Conservation (phyloP, 257 asterid genomes). For the Ajuga chamaepitys region DNA sequence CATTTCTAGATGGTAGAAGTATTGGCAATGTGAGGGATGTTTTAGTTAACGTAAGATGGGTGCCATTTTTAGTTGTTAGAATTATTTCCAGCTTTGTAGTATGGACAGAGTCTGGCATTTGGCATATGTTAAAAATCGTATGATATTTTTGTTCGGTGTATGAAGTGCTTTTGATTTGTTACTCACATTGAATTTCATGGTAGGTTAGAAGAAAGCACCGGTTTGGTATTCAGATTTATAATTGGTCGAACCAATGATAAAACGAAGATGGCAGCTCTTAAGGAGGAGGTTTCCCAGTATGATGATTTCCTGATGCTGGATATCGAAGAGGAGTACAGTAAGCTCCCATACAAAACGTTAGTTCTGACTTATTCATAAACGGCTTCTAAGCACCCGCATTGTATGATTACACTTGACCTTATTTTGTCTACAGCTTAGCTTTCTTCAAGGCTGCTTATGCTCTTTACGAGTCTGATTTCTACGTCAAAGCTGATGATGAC, state of each 20-base stretch:
- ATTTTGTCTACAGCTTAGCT: conserved; percentile 57
- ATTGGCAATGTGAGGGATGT: too few relatives aligned
- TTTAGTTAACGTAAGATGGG: not conserved
- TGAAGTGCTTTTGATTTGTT: conserved; percentile 8
- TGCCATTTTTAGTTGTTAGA: not conserved
- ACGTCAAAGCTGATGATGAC: conserved; percentile 98
- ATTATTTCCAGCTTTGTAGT: not conserved
- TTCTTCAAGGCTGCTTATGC: conserved; percentile 97
- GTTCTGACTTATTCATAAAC: conserved; percentile 31
- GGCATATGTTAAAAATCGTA: not conserved
- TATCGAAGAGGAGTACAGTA: conserved; percentile 96
- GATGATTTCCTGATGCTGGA: conserved; percentile 93
- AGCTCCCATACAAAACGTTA: conserved; percentile 99
- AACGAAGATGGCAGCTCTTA: conserved; percentile 78
- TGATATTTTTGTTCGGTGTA: not conserved
- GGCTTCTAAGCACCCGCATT: conserved; percentile 7
- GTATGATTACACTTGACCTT: conserved; percentile 20
- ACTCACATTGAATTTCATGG: conserved; percentile 30
- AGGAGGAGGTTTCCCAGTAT: conserved; percentile 66
- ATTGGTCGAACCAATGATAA: conserved; percentile 75
- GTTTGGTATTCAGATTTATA: conserved; percentile 84
- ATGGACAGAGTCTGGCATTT: not conserved
- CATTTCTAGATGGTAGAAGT: too few relatives aligned
- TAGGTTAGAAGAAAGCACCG: conserved; percentile 99
- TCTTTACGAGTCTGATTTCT: conserved; percentile 84